Base-by-base conservation (phyloP, 805 yeast genomes). In the Myxozyma monticola region DNA sequence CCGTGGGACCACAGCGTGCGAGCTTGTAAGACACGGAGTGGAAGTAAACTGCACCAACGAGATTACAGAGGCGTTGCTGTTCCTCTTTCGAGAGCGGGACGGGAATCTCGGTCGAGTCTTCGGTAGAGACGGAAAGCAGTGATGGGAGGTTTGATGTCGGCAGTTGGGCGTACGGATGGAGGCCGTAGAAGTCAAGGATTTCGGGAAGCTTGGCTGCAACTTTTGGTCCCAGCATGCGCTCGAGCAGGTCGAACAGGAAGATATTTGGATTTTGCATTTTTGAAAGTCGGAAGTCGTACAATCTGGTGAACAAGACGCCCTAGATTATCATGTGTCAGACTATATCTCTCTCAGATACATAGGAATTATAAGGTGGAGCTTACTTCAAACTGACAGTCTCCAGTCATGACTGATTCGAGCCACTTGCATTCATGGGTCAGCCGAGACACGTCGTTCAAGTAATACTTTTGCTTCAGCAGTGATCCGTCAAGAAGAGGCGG, bases 1-100 rank as follows among this genome's bases (percentile, higher is more conserved):
- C 49, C 10, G 21, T 18, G 24, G n/a, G 42, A 3, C 24, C 45
- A 46, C 54, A 49, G 15, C 54, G 42, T 25, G 49, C 54, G 10
- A 49, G 22, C 33, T 25, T 28, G 43, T 49, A 49, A 2, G 45
- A 31, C 5, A 35, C 47, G 28, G 54, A 30, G 45, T 49, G 44
- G 43, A 49, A 49, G 22, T 28, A 36, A 14, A 50, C 38, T 14
- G 54, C 54, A n/a, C 54, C 54, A 4, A 50, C 36, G 15, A 49
- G 30, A 30, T 39, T 39, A 38, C 45, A 39, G 30, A 38, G 28
- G 6, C n/a, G 25, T n/a, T 26, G 14, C 9, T 45, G 21, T n/a
- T 37, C 42, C 25, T 41, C 46, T 4, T n/a, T 34, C 31, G 42
- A 34, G 15, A 34, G 46, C 17, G 40, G 43, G 17, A 21, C 31